These are phyloP conservation scores for Trichophaea hybrida DNA, from an alignment of 2,329 filamentous ascomycete genomes.

Conservation along the genomic window DNA sequence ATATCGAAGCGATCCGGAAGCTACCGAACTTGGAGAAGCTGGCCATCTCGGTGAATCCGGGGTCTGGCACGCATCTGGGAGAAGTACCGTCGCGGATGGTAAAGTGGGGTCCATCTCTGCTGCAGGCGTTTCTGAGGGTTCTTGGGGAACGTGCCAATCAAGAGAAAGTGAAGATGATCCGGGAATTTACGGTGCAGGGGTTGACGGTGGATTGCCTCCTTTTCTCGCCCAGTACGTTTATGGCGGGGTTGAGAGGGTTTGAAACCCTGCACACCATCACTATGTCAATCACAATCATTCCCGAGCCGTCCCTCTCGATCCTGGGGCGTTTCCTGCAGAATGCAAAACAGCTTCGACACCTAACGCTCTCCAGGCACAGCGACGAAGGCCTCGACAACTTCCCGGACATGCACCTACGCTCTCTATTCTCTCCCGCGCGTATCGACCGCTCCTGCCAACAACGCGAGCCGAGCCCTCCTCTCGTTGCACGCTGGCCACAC, in stretches of 20 bases:
- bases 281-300: neutral
- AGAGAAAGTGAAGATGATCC: neutral
- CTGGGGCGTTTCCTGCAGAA: neutral
- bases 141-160: neutral
- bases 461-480: neutral
- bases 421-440: neutral
- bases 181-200: neutral
- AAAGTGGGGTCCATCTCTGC: neutral
- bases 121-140: neutral
- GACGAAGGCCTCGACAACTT: neutral
- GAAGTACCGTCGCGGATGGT: neutral
- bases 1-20: neutral
- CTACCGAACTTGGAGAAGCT: slow-evolving; percentile 1
- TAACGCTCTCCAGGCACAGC: neutral
- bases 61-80: neutral
- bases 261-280: neutral
- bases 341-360: neutral
- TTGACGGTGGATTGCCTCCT: neutral
- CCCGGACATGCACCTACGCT: neutral
- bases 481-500: neutral
- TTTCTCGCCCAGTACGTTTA: neutral
- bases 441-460: neutral
- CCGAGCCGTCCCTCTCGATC: neutral
- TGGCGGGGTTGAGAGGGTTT: neutral
- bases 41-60: neutral